Evolutionary conservation across 2,329 filamentous ascomycete genomes (phyloP).

Genomic region (Drechslerella stenobrocha): DNA sequence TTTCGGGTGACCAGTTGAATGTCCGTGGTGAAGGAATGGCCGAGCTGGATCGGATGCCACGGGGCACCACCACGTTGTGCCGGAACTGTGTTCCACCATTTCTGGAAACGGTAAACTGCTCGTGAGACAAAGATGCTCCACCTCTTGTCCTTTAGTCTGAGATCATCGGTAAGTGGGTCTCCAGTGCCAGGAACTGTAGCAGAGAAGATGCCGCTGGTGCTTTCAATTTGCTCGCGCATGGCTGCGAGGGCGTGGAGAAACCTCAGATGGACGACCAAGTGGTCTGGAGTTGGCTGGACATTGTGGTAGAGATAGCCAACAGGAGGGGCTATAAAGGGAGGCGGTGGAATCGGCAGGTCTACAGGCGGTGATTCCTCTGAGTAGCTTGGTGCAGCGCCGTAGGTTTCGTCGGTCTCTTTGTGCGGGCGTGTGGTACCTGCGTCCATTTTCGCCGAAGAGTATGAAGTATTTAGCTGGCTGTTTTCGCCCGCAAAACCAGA

Average conservation of each 20-base stretch:
- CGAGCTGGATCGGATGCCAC: constrained; percentile 21
- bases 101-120: constrained; percentile 41
- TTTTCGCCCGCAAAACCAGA: neutral
- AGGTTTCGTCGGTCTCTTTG: constrained; percentile 16
- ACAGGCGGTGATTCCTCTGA: constrained; percentile 15
- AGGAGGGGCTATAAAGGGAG: constrained; percentile 18
- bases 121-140: constrained; percentile 44
- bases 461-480: constrained; percentile 9
- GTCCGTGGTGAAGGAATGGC: constrained; percentile 22
- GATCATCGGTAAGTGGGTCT: constrained; percentile 29
- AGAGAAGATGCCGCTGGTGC: constrained; percentile 20
- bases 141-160: constrained; percentile 43
- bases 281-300: constrained; percentile 24
- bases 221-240: constrained; percentile 39
- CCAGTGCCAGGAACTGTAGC: constrained; percentile 34
- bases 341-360: constrained; percentile 6
- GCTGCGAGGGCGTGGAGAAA: constrained; percentile 40
- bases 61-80: constrained; percentile 10
- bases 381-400: constrained; percentile 24
- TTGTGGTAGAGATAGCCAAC: constrained; percentile 18
- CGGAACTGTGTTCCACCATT: constrained; percentile 36
- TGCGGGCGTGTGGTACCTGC: too few relatives aligned
- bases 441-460: too few relatives aligned
- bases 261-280: constrained; percentile 30
- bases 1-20: constrained; percentile 24